These are phyloP conservation scores for Lecanicillium sp. DNA, from an alignment of 2,329 filamentous ascomycete genomes.

Conservation along the genomic window DNA sequence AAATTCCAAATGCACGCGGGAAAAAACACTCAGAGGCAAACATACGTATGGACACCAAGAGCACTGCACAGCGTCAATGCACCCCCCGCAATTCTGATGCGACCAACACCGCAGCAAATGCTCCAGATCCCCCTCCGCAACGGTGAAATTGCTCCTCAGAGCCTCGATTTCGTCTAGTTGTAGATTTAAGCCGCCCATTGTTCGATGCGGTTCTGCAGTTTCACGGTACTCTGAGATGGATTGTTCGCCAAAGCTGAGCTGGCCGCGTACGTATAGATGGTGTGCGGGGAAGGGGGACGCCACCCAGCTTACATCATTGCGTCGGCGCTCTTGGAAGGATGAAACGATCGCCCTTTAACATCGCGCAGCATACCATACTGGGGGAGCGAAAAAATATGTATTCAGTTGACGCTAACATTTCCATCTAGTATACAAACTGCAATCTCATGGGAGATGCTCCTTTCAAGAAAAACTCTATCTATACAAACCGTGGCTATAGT, in stretches of 20 bases:
- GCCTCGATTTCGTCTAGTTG: constrained; percentile 4
- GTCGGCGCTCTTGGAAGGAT: background rate
- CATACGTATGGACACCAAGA: constrained; percentile 48
- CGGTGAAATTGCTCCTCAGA: constrained; percentile 21
- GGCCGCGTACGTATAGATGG: no score
- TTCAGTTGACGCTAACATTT: constrained; percentile 5
- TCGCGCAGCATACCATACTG: no score
- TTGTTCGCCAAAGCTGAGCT: no score
- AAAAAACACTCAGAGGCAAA: background rate
- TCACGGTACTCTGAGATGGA: no score
- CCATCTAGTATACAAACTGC: constrained; percentile 5
- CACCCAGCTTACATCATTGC: no score
- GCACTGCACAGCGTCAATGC: constrained; percentile 34
- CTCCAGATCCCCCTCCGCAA: constrained; percentile 20
- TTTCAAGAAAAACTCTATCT: background rate
- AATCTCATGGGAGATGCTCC: no score
- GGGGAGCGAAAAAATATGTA: no score
- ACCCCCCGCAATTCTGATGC: constrained; percentile 39
- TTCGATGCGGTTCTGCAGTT: constrained; percentile 1
- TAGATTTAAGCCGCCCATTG: constrained; percentile 2
- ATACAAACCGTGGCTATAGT: no score
- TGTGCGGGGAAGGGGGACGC: no score
- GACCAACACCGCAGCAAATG: constrained; percentile 44
- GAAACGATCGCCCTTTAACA: no score
- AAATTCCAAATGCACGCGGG: background rate